Evolutionary conservation across 768 basidiomycete genomes (phyloP), one percentile per base, ranked within the genome.

Genomic region (Lactarius evosmus): DNA sequence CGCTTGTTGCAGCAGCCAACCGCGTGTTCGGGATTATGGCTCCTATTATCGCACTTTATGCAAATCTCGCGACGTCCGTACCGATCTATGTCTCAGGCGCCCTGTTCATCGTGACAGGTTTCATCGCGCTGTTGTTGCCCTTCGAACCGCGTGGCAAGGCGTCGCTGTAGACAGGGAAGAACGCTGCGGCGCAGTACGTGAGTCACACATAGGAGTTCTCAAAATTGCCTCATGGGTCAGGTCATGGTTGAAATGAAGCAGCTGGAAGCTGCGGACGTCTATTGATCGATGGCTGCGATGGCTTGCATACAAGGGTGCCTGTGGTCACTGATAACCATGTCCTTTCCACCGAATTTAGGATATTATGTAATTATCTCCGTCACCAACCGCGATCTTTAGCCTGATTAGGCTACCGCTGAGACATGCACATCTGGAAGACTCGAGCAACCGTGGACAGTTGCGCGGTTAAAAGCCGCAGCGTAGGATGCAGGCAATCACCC

Each of bases 21-120:
- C 78, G 85, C 19, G 69, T 87, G 44, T 85, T 84, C 60, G 85
- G 86, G 27, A 78, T 87, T 67, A 83, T 85, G 78, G 79, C 83
- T 1, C 81, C 79, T 1, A 76, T 83, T 67, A 76, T 84, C 58
- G 81, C 81, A 30, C 68, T 83, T 57, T 82, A 83, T 51, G 75
- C 83, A 12, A 75, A 81, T 56, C 67, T 84, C 40, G 69, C 72
- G 22, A 81, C 82, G 8, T 69, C 81, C 2, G 81, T 79, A 3
- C 85, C 85, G 11, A 83, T 86, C 32, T 86, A 78, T 72, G 75
- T 83, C 44, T 75, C 81, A 1, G 85, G 81, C 22, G 80, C 76
- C 25, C 71, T 85, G 55, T 86, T 87, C 70, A 53, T 86, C 34
- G 73, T 75, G 7, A 73, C 82, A 5, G 83, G 83, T 0, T 58